A percentile compares a stretch with the other conserved stretches of the same genome.
Evolutionary conservation across 1,284 basidiomycete species (phyloP).

Genomic region (Irpex sp.): DNA sequence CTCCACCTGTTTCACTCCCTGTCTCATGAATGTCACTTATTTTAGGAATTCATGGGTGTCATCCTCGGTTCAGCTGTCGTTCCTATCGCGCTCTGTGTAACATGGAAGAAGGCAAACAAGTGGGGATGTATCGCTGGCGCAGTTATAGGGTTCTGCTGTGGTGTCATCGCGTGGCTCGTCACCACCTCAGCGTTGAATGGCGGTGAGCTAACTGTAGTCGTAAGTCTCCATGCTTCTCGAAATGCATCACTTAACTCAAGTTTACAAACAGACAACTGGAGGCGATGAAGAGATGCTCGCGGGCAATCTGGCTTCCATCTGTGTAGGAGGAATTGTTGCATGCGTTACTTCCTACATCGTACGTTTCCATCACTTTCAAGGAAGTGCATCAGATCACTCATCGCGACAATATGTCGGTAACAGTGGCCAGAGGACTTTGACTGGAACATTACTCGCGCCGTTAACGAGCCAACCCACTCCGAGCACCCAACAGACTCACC

Average conservation of each 20-base stretch:
- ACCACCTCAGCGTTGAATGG: slow-evolving; percentile 70
- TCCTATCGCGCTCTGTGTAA: slow-evolving; percentile 82
- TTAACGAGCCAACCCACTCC: slow-evolving; percentile 47
- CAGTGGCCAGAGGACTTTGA: slow-evolving; percentile 81
- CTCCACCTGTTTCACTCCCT: neutral
- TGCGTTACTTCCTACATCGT: slow-evolving; percentile 60
- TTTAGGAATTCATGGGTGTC: slow-evolving; percentile 77
- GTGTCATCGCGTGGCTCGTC: slow-evolving; percentile 82
- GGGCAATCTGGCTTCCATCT: slow-evolving; percentile 85
- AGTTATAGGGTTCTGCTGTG: slow-evolving; percentile 66
- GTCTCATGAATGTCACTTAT: neutral
- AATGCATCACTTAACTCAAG: slow-evolving; percentile 12
- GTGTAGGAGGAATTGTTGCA: slow-evolving; percentile 76
- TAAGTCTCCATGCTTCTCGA: slow-evolving; percentile 29
- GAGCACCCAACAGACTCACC: neutral
- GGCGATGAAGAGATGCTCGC: slow-evolving; percentile 84
- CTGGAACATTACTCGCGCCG: slow-evolving; percentile 73
- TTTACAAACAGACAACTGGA: slow-evolving; percentile 32
- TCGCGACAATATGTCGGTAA: neutral
- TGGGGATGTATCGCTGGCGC: slow-evolving; percentile 75
- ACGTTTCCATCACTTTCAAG: slow-evolving; percentile 18
- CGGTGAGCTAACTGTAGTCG: slow-evolving; percentile 70
- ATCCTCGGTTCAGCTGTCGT: slow-evolving; percentile 83
- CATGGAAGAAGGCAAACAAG: slow-evolving; percentile 83
- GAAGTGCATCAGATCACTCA: too few relatives aligned